These are phyloP conservation scores for Vitis vinifera DNA, from an alignment of 164 flowering plant genomes.

Conservation along the genomic window ASM3070453v1 NC_081822.1:11346001-11346500, in stretches of 20 bases:
- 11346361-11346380: slow-evolving; percentile 6
- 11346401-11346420: slow-evolving; percentile 68
- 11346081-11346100: background rate
- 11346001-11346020: background rate
- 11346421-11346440: slow-evolving; percentile 94
- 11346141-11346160: background rate
- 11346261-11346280: background rate
- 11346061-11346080: background rate
- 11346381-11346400: slow-evolving; percentile 42
- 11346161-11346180: background rate
- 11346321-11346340: slow-evolving; percentile 2
- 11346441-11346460: slow-evolving; percentile 88
- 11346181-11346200: too few relatives aligned
- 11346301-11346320: background rate
- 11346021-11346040: background rate
- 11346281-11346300: background rate
- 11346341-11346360: background rate
- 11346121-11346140: background rate
- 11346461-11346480: slow-evolving; percentile 85
- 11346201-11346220: background rate
- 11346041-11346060: background rate
- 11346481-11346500: slow-evolving; percentile 89
- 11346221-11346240: background rate
- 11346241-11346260: background rate
- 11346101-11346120: background rate